Evolutionary conservation across 2,329 filamentous ascomycete species (phyloP), one percentile per base, ranked within the genome.

Genomic region (Plectosphaerella plurivora): DNA sequence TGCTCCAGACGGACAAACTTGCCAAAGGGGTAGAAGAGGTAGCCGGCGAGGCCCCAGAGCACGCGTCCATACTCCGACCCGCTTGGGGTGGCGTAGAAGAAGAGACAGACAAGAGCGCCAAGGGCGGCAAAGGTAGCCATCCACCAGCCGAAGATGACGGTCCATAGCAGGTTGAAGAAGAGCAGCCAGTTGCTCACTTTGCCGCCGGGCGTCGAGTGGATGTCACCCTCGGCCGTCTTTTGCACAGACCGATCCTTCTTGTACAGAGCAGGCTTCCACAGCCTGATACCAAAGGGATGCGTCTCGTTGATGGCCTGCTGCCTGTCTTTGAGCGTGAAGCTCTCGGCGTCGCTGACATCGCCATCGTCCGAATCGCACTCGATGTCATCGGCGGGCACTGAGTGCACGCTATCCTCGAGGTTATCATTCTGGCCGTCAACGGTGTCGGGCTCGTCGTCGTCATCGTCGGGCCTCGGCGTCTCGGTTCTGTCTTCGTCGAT

Each of bases 281-380:
- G 90, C 67, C 95, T 86, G 66, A 99, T 97, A 77, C 94, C 94
- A 63, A 99, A 99, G 1, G 94, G 94, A 76, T 99, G 94, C 1
- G 94, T 99, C 68, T 96, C 88, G 72, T 99, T 99, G 77, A 99
- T 99, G 59, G 94, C 94, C 67, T 96, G 86, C 71, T 99, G 94
- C 52, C 94, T 85, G 69, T 99, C 94, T 69, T 95, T 96, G 61
- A 99, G 81, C 0, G 94, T 99, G 68, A 99, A 99, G 73, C 93
- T 97, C 72, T 97, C 94, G 1, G 94, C 89, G 61, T 97, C 94
- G 68, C 93, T 97, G 49, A 92, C 64, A 54, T 88, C 84, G 53
- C 74, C 84, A 33, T 33, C 28, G 33, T 89, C 86, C 18, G 88
- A 88, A 10, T 87, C 84, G 42, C 81, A 82, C 46, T 82, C 81